These are phyloP conservation scores for Fusarium subglutinans DNA, from an alignment of 2,329 filamentous ascomycete species.

Conservation along the genomic window DNA sequence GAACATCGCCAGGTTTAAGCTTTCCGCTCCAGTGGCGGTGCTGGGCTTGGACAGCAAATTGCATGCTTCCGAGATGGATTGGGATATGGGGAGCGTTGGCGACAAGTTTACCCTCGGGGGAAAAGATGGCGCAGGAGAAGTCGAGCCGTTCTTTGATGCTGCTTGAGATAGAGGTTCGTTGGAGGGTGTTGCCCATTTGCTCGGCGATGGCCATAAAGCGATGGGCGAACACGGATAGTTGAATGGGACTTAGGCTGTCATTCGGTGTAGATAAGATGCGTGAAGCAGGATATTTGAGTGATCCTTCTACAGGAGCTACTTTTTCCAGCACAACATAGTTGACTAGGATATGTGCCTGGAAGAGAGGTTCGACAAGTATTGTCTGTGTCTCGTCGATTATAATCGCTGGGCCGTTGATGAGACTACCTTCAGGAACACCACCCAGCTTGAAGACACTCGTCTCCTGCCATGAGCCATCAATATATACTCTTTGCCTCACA, in stretches of 20 bases:
- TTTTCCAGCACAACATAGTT: constrained; percentile 46
- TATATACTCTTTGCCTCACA: constrained; percentile 1
- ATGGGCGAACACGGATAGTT: constrained; percentile 64
- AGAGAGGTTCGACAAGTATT: constrained; percentile 41
- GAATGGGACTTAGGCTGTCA: constrained; percentile 55
- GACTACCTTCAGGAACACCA: neutral
- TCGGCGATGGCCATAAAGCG: constrained; percentile 68
- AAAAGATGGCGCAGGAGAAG: constrained; percentile 56
- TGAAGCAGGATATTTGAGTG: too few relatives aligned
- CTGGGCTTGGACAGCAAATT: constrained; percentile 52
- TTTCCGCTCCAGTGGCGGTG: constrained; percentile 47
- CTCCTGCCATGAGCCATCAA: constrained; percentile 13
- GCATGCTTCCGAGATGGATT: constrained; percentile 55
- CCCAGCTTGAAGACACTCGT: constrained; percentile 4
- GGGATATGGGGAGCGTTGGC: constrained; percentile 49
- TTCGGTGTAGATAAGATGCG: neutral
- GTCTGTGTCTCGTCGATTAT: constrained; percentile 47
- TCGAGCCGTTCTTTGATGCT: constrained; percentile 56
- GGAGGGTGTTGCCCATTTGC: constrained; percentile 66
- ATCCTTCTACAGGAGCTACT: too few relatives aligned
- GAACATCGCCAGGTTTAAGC: constrained; percentile 51
- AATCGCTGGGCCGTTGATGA: constrained; percentile 45
- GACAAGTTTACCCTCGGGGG: constrained; percentile 52
- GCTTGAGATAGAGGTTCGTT: constrained; percentile 64
- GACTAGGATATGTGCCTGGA: constrained; percentile 42